These are phyloP conservation scores for Rhodamnia rubescens DNA, from an alignment of 345 rosid species.

Conservation along the genomic window DNA sequence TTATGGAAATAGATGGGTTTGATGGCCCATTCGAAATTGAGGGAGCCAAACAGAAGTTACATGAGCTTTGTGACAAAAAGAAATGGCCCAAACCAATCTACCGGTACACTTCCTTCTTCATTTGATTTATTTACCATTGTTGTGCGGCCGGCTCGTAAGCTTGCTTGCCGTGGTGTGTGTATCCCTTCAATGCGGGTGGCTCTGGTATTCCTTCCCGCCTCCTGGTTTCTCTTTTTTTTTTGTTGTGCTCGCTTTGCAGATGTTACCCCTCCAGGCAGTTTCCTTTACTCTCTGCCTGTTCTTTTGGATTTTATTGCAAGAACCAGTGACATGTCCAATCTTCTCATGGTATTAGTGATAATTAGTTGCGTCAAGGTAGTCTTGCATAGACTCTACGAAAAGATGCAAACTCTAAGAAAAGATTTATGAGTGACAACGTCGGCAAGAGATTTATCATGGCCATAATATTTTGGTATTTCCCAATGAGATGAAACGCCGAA, in stretches of 20 bases:
- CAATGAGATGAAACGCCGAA: not conserved
- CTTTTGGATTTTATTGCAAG: not conserved
- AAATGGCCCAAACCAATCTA: constrained; percentile 65
- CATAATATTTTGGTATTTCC: not conserved
- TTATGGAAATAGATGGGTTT: not conserved
- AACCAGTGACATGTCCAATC: not conserved
- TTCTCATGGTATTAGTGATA: not conserved
- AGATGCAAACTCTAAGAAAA: not conserved
- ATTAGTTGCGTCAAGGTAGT: not conserved
- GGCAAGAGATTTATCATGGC: not conserved
- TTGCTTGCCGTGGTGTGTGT: no score
- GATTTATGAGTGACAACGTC: not conserved
- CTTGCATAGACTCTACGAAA: not conserved
- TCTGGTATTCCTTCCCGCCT: no score
- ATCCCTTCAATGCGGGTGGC: no score
- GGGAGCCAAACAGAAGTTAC: constrained; percentile 51
- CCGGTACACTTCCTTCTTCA: constrained; percentile 25
- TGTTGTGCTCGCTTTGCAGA: not conserved
- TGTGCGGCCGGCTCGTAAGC: no score
- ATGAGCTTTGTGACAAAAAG: constrained; percentile 41
- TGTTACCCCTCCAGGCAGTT: not conserved
- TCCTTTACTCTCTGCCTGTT: not conserved
- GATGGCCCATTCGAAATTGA: constrained; percentile 10
- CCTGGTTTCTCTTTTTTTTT: no score
- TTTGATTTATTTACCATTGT: not conserved